phyloP scores from a whole-genome alignment of 2,329 filamentous ascomycete genomes.

The Monascus ruber region DNA sequence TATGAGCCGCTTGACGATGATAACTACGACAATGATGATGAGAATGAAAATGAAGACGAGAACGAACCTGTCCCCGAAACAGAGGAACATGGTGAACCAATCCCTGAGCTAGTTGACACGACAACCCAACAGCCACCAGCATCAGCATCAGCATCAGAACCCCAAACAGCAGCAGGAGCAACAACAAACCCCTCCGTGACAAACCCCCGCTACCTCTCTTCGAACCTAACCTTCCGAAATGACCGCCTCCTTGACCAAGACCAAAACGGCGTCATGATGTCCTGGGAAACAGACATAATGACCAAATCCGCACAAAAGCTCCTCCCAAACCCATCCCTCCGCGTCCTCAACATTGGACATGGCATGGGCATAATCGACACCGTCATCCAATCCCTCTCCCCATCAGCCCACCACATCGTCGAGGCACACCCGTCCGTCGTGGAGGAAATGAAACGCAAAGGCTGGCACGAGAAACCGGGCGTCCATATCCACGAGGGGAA shows the following conservation, averaged over 20 bases:
- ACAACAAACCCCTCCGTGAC: conserved; percentile 36
- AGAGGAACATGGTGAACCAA: conserved; percentile 14
- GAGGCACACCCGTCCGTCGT: conserved; percentile 75
- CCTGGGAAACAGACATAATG: conserved; percentile 85
- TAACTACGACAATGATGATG: conserved; percentile 30
- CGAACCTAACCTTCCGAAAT: conserved; percentile 52
- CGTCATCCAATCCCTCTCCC: conserved; percentile 59
- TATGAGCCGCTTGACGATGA: conserved; percentile 57
- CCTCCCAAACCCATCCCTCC: conserved; percentile 49
- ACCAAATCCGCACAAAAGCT: conserved; percentile 59
- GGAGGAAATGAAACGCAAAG: conserved; percentile 52
- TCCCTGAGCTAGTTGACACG: conserved; percentile 15
- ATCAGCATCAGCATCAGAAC: conserved; percentile 2
- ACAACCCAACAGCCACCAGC: conserved; percentile 2
- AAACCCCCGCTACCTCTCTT: conserved; percentile 57
- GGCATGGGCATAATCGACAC: conserved; percentile 83
- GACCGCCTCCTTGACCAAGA: conserved; percentile 61
- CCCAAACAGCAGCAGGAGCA: conserved; percentile 3
- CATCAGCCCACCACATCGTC: conserved; percentile 67
- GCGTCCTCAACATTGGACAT: conserved; percentile 76
- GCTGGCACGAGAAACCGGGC: conserved; percentile 53
- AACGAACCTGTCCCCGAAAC: conserved; percentile 24
- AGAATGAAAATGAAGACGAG: conserved; percentile 15
- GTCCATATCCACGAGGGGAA: conserved; percentile 55
- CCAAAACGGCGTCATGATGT: conserved; percentile 86